These are phyloP conservation scores for Onygenales sp. DNA, from an alignment of 2,329 filamentous ascomycete species.

Conservation along the genomic window DNA sequence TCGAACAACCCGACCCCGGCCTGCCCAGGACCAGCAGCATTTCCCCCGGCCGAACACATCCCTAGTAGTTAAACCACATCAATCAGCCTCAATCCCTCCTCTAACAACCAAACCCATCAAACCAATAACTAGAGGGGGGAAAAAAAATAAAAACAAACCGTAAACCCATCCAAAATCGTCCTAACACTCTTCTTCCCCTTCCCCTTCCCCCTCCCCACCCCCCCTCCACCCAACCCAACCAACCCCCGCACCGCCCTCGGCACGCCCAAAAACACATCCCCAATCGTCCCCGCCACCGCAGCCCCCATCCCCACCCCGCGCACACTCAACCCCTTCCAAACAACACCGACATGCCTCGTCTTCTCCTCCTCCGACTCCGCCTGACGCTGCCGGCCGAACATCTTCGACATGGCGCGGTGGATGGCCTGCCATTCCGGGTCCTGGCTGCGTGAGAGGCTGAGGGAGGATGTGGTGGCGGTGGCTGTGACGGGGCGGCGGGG, in stretches of 20 bases:
- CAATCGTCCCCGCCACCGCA: constrained; percentile 47
- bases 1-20: constrained; percentile 54
- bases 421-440: constrained; percentile 42
- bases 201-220: constrained; percentile 33
- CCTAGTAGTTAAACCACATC: constrained; percentile 13
- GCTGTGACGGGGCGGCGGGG: too few relatives aligned
- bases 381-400: constrained; percentile 59
- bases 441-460: neutral
- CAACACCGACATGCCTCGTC: constrained; percentile 58
- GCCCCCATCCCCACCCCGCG: constrained; percentile 61
- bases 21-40: constrained; percentile 26
- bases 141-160: constrained; percentile 21
- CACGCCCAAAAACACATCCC: constrained; percentile 45
- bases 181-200: constrained; percentile 43
- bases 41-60: constrained; percentile 39
- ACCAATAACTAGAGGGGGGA: neutral
- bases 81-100: too few relatives aligned
- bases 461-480: neutral
- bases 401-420: constrained; percentile 55
- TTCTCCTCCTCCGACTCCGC: constrained; percentile 60
- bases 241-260: constrained; percentile 35
- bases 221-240: constrained; percentile 17
- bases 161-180: constrained; percentile 57
- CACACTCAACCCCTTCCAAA: constrained; percentile 62
- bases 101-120: neutral